phyloP scores from a whole-genome alignment of 192 early-diverging fungal species.

The Coemansia sp. region DNA sequence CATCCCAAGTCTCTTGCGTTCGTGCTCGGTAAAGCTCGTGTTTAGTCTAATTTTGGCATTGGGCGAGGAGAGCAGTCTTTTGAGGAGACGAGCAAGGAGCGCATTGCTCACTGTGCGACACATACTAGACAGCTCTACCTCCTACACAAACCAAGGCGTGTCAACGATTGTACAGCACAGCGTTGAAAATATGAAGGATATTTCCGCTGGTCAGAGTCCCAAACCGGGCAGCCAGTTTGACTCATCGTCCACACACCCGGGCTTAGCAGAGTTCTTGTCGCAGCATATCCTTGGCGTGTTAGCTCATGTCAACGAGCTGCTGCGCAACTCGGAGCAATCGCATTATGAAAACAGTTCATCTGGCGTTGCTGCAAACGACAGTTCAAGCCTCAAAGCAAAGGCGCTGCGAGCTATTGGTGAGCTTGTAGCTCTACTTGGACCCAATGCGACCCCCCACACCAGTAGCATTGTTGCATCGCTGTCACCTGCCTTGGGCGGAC shows the following conservation, averaged over 20 bases:
- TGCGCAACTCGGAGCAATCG: constrained; percentile 23
- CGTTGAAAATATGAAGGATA: constrained; percentile 22
- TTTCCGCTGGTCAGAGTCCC: constrained; percentile 17
- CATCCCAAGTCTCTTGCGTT: constrained; percentile 47
- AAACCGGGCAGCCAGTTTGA: constrained; percentile 8
- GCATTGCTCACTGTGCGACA: constrained; percentile 43
- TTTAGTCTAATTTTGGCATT: constrained; percentile 51
- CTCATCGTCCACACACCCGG: not conserved
- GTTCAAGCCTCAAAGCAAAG: constrained; percentile 14
- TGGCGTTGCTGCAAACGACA: not conserved
- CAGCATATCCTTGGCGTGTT: constrained; percentile 48
- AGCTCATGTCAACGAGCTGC: constrained; percentile 52
- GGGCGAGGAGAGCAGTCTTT: constrained; percentile 31
- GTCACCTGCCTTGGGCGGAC: constrained; percentile 29
- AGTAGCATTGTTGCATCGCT: constrained; percentile 48
- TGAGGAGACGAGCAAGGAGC: constrained; percentile 45
- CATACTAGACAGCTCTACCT: constrained; percentile 22
- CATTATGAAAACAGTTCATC: not conserved
- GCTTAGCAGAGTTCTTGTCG: constrained; percentile 43
- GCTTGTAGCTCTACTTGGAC: constrained; percentile 31
- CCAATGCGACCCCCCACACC: constrained; percentile 21
- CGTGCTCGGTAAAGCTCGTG: constrained; percentile 50
- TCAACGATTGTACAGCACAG: constrained; percentile 44
- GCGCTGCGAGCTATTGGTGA: constrained; percentile 45
- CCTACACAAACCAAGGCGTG: constrained; percentile 24